These are phyloP conservation scores for Jaltomata sinuosa DNA, from an alignment of 257 asterid species.

Conservation along the genomic window DNA sequence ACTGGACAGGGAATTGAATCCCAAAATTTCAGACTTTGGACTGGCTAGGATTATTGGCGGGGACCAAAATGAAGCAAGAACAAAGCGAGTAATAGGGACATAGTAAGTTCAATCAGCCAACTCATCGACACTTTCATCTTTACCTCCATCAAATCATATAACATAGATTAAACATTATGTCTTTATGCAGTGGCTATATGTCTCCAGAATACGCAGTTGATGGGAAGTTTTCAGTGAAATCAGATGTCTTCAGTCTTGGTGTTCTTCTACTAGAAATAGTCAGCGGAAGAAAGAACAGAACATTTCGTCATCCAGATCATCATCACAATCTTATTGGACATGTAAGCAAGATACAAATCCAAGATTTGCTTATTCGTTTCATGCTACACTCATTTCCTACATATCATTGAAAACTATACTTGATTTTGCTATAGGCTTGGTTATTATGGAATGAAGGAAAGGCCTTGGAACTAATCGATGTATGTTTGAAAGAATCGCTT, in stretches of 20 bases:
- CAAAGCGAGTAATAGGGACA: slow-evolving; percentile 9
- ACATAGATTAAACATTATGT: background rate
- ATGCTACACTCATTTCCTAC: background rate
- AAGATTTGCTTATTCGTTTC: background rate
- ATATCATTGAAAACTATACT: background rate
- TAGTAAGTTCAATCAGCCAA: background rate
- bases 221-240: slow-evolving; percentile 31
- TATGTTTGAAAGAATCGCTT: slow-evolving; percentile 3
- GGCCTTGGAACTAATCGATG: slow-evolving; percentile 23
- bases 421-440: slow-evolving; percentile 28
- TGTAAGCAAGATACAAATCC: slow-evolving; percentile 8
- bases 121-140: background rate
- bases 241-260: slow-evolving; percentile 38
- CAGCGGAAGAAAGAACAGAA: slow-evolving; percentile 35
- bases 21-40: slow-evolving; percentile 3
- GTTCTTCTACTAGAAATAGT: slow-evolving; percentile 35
- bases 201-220: slow-evolving; percentile 43
- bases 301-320: slow-evolving; percentile 11
- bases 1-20: background rate
- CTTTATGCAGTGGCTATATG: slow-evolving; percentile 36
- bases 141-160: background rate
- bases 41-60: slow-evolving; percentile 1
- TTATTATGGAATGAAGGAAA: slow-evolving; percentile 21
- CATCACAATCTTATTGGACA: slow-evolving; percentile 28
- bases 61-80: background rate